A percentile compares a stretch with the other conserved stretches of the same genome.
These are phyloP conservation scores for Gynostemma pentaphyllum DNA, from an alignment of 306 rosid genomes.

Conservation along the genomic window DNA sequence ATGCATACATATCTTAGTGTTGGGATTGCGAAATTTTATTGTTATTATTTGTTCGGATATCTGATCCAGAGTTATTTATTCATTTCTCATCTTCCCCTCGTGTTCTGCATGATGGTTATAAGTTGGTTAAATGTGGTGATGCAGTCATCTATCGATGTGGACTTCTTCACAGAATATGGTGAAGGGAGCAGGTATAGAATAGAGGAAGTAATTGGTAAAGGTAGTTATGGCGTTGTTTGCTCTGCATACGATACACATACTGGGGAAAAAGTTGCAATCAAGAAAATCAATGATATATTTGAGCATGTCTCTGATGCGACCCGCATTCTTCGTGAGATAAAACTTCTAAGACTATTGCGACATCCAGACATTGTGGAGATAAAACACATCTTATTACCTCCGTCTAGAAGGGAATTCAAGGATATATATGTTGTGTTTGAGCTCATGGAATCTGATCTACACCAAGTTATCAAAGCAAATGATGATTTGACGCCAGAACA, in stretches of 20 bases:
- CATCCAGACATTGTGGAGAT: conserved; percentile 99
- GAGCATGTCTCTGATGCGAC: conserved; percentile 99
- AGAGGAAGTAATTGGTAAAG: conserved; percentile 99
- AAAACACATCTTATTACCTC: conserved; percentile 94
- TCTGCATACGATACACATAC: conserved; percentile 88
- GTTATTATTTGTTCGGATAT: too few species aligned
- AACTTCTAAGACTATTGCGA: conserved; percentile 87
- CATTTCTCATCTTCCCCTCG: background rate
- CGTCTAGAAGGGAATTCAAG: conserved; percentile 97
- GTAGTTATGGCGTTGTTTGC: conserved; percentile 98
- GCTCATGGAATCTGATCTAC: conserved; percentile 99
- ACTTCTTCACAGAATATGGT: conserved; percentile 96
- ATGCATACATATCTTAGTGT: too few species aligned
- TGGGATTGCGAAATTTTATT: too few species aligned
- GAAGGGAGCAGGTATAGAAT: conserved; percentile 95
- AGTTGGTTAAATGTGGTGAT: conserved; percentile 17
- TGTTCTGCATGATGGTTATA: conserved; percentile 6
- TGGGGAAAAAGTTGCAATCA: conserved; percentile 93
- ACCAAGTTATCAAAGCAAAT: conserved; percentile 98
- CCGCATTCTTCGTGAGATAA: conserved; percentile 97
- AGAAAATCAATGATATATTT: conserved; percentile 95
- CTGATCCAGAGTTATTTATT: too few species aligned
- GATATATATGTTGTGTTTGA: conserved; percentile 98
- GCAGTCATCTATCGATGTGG: conserved; percentile 84
- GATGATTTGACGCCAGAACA: conserved; percentile 98